A percentile compares a stretch with the other conserved stretches of the same genome.
phyloP scores from a whole-genome alignment of 768 basidiomycete genomes.

The Suillus luteus region DNA sequence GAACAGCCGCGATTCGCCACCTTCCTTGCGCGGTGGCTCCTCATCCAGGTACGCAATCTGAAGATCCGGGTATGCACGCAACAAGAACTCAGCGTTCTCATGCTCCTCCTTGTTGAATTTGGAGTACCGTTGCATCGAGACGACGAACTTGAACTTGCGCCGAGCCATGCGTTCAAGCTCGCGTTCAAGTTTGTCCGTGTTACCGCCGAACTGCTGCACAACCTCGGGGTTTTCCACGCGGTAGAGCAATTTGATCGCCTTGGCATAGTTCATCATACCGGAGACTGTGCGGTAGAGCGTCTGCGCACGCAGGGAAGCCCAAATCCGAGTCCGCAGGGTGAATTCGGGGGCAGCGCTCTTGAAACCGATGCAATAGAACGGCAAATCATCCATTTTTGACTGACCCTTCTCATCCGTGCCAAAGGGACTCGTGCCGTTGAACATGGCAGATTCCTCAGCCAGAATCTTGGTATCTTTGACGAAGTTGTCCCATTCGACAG shows the following conservation, averaged over 20 bases:
- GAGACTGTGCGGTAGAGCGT: slow-evolving; percentile 98
- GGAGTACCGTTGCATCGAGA: slow-evolving; percentile 98
- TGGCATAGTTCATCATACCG: slow-evolving; percentile 99
- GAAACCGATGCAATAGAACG: slow-evolving; percentile 99
- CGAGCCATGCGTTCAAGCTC: slow-evolving; percentile 98
- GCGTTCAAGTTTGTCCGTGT: slow-evolving; percentile 94
- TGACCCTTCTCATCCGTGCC: slow-evolving; percentile 80
- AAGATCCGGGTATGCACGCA: slow-evolving; percentile 97
- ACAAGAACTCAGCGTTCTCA: slow-evolving; percentile 96
- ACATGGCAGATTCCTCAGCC: slow-evolving; percentile 91
- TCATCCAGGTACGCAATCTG: slow-evolving; percentile 99
- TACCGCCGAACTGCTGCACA: slow-evolving; percentile 95
- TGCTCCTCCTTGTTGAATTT: slow-evolving; percentile 99
- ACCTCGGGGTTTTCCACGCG: slow-evolving; percentile 99
- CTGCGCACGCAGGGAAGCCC: slow-evolving; percentile 98
- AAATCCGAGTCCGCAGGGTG: slow-evolving; percentile 97
- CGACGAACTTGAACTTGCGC: slow-evolving; percentile 98
- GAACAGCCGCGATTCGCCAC: slow-evolving; percentile 93
- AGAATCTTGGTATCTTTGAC: slow-evolving; percentile 99
- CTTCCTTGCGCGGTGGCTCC: slow-evolving; percentile 90
- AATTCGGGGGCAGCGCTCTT: slow-evolving; percentile 98
- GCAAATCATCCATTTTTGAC: slow-evolving; percentile 87
- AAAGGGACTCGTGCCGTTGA: slow-evolving; percentile 74
- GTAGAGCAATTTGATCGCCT: slow-evolving; percentile 99
- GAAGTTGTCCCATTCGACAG: slow-evolving; percentile 99